Conservation (phyloP, 805 yeast species). For the Candida easanensis region DNA sequence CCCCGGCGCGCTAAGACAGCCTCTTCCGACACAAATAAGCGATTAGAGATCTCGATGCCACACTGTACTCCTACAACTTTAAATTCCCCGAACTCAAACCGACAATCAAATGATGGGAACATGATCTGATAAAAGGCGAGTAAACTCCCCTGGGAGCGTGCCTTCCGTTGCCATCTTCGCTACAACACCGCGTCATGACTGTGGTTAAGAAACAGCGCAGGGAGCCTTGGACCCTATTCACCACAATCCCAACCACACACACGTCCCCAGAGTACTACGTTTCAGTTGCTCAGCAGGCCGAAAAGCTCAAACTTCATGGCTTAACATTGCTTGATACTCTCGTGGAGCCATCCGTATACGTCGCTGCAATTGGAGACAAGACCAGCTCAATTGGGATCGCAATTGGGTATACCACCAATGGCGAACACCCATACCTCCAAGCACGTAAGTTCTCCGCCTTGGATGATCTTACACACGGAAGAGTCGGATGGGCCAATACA, state of each 20-base stretch:
- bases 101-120: too few relatives aligned
- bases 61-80: too few relatives aligned
- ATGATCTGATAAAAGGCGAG: too few relatives aligned
- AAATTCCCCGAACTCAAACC: too few relatives aligned
- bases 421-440: constrained; percentile 38
- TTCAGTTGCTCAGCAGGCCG: constrained; percentile 19
- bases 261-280: constrained; percentile 32
- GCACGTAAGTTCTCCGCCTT: constrained; percentile 38
- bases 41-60: too few relatives aligned
- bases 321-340: constrained; percentile 35
- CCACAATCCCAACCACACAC: constrained; percentile 16
- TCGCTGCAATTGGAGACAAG: constrained; percentile 35
- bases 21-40: too few relatives aligned
- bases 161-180: too few relatives aligned
- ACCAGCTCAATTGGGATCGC: constrained; percentile 35
- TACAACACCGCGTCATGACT: not conserved
- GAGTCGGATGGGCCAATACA: constrained; percentile 42
- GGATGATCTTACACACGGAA: constrained; percentile 38
- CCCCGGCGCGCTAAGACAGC: too few relatives aligned
- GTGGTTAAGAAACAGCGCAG: constrained; percentile 3
- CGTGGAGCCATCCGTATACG: constrained; percentile 36
- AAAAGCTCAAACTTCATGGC: constrained; percentile 34
- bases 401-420: constrained; percentile 31
- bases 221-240: constrained; percentile 3
- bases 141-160: too few relatives aligned